These are phyloP conservation scores for Tetrapisispora phaffii DNA, from an alignment of 805 yeast species.

Conservation along the genomic window DNA sequence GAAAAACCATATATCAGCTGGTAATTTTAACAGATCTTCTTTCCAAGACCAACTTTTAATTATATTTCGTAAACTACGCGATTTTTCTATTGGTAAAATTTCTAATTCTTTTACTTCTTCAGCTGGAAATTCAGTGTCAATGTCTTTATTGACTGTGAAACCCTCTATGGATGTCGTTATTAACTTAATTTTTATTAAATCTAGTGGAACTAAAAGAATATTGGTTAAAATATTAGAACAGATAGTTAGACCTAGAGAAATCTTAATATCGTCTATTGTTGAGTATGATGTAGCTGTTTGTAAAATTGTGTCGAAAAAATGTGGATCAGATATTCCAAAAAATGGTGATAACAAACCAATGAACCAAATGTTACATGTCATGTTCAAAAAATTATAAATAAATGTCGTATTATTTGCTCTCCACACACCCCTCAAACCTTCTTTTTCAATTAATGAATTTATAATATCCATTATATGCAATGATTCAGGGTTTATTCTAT, in stretches of 20 bases:
- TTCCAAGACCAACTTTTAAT: conserved; percentile 37
- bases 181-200: conserved; percentile 66
- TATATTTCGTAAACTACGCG: conserved; percentile 64
- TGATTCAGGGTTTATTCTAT: conserved; percentile 42
- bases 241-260: conserved; percentile 40
- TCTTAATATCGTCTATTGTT: conserved; percentile 1
- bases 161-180: conserved; percentile 55
- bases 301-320: conserved; percentile 65
- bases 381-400: conserved; percentile 60
- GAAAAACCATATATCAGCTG: conserved; percentile 53
- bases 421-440: conserved; percentile 61
- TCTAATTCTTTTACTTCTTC: neutral
- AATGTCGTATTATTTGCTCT: conserved; percentile 74
- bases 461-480: conserved; percentile 57
- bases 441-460: conserved; percentile 55
- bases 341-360: conserved; percentile 80
- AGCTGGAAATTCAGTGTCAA: conserved; percentile 9
- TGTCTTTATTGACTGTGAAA: conserved; percentile 9
- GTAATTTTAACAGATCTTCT: conserved; percentile 39
- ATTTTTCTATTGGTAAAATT: neutral
- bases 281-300: neutral
- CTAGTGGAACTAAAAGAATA: conserved; percentile 66
- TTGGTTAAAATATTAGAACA: conserved; percentile 67
- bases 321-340: conserved; percentile 78
- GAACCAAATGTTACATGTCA: conserved; percentile 82